Conservation (phyloP, 2,329 filamentous ascomycete genomes). For the Amesomyces nigricolor region DNA sequence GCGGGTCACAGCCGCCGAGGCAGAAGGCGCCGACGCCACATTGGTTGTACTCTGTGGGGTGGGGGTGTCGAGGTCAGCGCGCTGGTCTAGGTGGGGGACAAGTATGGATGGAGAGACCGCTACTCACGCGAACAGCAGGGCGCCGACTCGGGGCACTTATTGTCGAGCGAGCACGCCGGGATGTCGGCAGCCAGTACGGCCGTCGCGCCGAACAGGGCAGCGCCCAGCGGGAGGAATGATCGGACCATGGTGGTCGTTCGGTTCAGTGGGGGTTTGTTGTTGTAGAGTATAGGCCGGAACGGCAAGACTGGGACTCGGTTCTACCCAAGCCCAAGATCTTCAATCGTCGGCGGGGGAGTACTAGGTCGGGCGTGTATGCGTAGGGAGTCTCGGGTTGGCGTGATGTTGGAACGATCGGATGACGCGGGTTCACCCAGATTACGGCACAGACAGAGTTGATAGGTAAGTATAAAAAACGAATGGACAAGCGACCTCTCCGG, state of each 20-base stretch:
- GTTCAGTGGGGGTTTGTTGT: neutral
- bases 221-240: slow-evolving; percentile 32
- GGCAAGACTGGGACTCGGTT: neutral
- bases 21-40: slow-evolving; percentile 95
- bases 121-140: slow-evolving; percentile 76
- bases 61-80: slow-evolving; percentile 12
- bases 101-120: neutral
- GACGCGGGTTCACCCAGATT: neutral
- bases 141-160: slow-evolving; percentile 64
- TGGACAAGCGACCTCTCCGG: slow-evolving; percentile 10
- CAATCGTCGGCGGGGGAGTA: neutral
- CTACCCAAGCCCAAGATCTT: neutral
- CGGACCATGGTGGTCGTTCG: slow-evolving; percentile 22
- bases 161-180: slow-evolving; percentile 41
- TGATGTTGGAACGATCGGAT: neutral
- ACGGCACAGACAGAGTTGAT: neutral
- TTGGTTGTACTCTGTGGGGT: slow-evolving; percentile 70
- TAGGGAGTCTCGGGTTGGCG: neutral
- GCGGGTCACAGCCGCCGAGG: slow-evolving; percentile 88
- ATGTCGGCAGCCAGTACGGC: slow-evolving; percentile 33
- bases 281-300: slow-evolving; percentile 14
- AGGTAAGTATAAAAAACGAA: slow-evolving; percentile 4
- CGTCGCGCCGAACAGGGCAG: slow-evolving; percentile 37
- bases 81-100: neutral
- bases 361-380: neutral